A percentile compares a stretch with the other conserved stretches of the same genome.
Evolutionary conservation across 2,329 filamentous ascomycete species (phyloP).

Genomic region (Tothia fuscella): DNA sequence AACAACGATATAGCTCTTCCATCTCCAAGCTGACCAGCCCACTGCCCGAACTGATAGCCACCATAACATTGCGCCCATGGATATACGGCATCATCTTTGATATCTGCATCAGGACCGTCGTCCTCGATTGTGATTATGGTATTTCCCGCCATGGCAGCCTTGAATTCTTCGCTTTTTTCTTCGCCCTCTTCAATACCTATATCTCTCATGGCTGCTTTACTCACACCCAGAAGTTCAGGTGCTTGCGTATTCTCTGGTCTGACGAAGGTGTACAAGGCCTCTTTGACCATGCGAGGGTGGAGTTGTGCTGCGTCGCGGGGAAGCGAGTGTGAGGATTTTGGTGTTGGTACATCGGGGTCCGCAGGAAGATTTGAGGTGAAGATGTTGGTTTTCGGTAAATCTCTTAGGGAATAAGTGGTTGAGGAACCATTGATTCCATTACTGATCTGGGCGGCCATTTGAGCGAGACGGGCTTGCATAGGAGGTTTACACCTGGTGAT

Average conservation of each 20-base stretch:
- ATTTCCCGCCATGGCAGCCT: conserved; percentile 68
- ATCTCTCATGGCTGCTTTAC: conserved; percentile 64
- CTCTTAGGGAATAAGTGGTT: conserved; percentile 28
- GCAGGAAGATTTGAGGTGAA: conserved; percentile 59
- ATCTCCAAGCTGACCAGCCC: conserved; percentile 93
- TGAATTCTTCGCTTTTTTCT: conserved; percentile 60
- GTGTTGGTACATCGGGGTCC: conserved; percentile 68
- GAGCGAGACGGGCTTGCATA: conserved; percentile 22
- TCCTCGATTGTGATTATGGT: conserved; percentile 69
- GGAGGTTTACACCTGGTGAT: conserved; percentile 1
- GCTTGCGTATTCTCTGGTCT: conserved; percentile 60
- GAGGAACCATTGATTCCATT: conserved; percentile 15
- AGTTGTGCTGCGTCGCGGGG: conserved; percentile 54
- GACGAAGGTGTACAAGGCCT: conserved; percentile 82
- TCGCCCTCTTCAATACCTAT: conserved; percentile 63
- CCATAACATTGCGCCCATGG: conserved; percentile 99
- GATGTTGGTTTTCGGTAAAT: conserved; percentile 51
- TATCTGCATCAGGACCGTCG: conserved; percentile 38
- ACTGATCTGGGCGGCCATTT: conserved; percentile 33
- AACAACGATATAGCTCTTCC: conserved; percentile 91
- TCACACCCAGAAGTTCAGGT: conserved; percentile 72
- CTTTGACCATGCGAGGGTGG: conserved; percentile 69
- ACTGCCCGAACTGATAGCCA: conserved; percentile 62
- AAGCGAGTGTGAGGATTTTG: conserved; percentile 67
- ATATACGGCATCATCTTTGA: conserved; percentile 58